phyloP scores from a whole-genome alignment of 768 basidiomycete genomes.

The Cyclocybe cylindracea region DNA sequence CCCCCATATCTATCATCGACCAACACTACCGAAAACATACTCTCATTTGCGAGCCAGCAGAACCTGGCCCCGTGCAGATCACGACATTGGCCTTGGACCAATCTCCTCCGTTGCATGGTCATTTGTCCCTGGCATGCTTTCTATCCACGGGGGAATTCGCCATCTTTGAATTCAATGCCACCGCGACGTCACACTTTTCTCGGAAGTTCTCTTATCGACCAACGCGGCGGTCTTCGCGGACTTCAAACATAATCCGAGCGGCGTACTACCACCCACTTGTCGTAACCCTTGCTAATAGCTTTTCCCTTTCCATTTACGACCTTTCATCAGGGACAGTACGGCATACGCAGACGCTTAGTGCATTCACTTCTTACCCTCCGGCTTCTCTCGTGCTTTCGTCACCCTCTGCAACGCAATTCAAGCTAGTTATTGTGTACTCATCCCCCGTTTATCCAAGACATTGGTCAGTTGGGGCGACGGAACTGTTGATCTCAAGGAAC shows the following conservation, averaged over 20 bases:
- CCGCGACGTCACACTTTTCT: slow-evolving; percentile 39
- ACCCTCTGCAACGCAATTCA: slow-evolving; percentile 60
- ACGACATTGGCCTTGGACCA: slow-evolving; percentile 77
- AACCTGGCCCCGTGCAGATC: slow-evolving; percentile 39
- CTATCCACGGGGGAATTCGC: slow-evolving; percentile 70
- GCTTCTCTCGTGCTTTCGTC: slow-evolving; percentile 78
- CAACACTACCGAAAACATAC: slow-evolving; percentile 34
- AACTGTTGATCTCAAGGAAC: slow-evolving; percentile 61
- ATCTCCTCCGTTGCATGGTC: slow-evolving; percentile 50
- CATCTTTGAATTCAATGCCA: slow-evolving; percentile 55
- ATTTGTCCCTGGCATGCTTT: slow-evolving; percentile 56
- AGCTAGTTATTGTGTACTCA: slow-evolving; percentile 73
- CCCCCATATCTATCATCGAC: slow-evolving; percentile 39
- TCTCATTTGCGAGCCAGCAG: slow-evolving; percentile 44
- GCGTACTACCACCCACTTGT: slow-evolving; percentile 81
- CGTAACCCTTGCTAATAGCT: slow-evolving; percentile 65
- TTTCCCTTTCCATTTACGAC: slow-evolving; percentile 74
- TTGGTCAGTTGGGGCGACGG: slow-evolving; percentile 78
- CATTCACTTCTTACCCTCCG: slow-evolving; percentile 80
- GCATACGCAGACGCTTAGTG: slow-evolving; percentile 68
- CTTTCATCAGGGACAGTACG: slow-evolving; percentile 51
- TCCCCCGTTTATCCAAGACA: slow-evolving; percentile 80
- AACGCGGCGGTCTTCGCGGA: slow-evolving; percentile 35
- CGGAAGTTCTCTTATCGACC: slow-evolving; percentile 54
- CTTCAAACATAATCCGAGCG: slow-evolving; percentile 56